Base-by-base conservation (phyloP, 2,329 filamentous ascomycete species). In the Colletotrichum noveboracense region DNA sequence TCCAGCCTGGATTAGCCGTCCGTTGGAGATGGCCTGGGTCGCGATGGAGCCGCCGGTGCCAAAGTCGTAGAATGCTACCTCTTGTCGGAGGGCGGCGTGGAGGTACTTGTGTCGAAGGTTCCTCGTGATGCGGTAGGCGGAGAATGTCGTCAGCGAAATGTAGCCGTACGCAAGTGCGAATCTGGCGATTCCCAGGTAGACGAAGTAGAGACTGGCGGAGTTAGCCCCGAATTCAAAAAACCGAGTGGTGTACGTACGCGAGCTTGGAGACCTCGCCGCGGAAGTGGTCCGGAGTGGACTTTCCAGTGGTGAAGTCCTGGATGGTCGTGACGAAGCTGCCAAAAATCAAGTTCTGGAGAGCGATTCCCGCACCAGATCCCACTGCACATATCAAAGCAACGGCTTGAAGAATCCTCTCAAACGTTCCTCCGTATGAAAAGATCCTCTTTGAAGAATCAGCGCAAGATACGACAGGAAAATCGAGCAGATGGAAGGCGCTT, bases 171-270 rank as follows among this genome's bases (percentile, higher is more conserved):
- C 85, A 18, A 90, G 81, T 26, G 83, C 79, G 74, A 92, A 89
- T 60, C 89, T 87, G 0, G 82, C 90, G 66, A 91, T 83, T 78
- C 91, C 91, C 14, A 92, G 84, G 76, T 91, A 92, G 30, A 92
- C 84, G 78, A 92, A 91, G 79, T 89, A 92, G 7, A 92, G 82
- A 1, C 88, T 89, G 18, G 8, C 7, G 48, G 3, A 18, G 56
- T 71, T 10, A 62, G 70, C 34, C 16, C 16, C 30, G 14, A 28
- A 7, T 24, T 30, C 13, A 4, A 6, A 5, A 4, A 26, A 2
- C 1, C 26, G 12, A n/a, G 18, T 4, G 2, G 8, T 3, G 2
- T 9, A 38, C 83, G 71, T 69, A 85, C 84, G 83, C 82, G 34
- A 84, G 77, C 24, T 80, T 79, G n/a, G 79, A 79, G 34, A 80